Evolutionary conservation across 208 protist species (phyloP).

Genomic region (Trichomonas gallinae): DNA sequence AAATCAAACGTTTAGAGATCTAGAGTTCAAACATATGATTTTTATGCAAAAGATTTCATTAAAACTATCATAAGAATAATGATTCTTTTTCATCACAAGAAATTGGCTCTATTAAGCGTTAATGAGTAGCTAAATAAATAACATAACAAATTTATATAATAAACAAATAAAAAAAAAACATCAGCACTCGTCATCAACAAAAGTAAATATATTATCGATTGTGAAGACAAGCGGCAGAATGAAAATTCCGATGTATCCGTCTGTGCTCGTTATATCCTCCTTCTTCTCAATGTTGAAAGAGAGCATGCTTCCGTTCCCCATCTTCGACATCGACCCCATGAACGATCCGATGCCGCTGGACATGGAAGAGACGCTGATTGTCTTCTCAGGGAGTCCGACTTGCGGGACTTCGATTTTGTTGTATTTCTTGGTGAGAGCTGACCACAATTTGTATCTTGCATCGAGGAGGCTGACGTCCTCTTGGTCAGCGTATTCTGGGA

Average conservation of each 20-base stretch:
- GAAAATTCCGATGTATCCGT: background rate
- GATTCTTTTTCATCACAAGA: too few species aligned
- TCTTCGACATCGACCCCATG: background rate
- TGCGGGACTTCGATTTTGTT: background rate
- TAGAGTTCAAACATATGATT: too few species aligned
- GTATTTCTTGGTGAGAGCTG: background rate
- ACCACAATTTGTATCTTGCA: background rate
- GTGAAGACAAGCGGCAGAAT: background rate
- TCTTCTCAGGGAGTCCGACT: background rate
- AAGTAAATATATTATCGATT: background rate
- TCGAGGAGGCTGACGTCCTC: background rate
- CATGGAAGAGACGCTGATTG: background rate
- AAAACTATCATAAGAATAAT: too few species aligned
- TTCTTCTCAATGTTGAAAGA: background rate
- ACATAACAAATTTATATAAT: background rate
- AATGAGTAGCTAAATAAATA: too few species aligned
- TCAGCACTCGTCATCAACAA: background rate
- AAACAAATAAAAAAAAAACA: background rate
- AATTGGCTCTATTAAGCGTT: too few species aligned
- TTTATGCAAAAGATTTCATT: too few species aligned
- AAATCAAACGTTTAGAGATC: too few species aligned
- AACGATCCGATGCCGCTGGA: background rate
- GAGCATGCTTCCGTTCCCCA: background rate
- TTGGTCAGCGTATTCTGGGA: background rate
- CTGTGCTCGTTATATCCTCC: background rate